Percentiles rank a stretch among this genome's conserved stretches.
Conservation (phyloP, 176 grass and related monocot genomes). For the Carex scoparia region DNA sequence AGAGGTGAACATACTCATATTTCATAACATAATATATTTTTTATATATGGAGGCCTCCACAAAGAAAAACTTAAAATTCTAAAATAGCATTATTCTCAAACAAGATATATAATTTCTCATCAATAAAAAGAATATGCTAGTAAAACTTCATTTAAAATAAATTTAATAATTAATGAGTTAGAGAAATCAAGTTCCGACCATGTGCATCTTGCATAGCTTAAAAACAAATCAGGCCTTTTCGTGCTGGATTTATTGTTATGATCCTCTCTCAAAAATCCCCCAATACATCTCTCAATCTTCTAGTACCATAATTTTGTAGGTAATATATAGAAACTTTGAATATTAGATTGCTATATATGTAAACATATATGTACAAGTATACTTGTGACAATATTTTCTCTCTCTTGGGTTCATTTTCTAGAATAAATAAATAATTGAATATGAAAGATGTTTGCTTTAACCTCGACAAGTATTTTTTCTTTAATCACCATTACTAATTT, state of each 20-base stretch:
- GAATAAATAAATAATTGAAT: not conserved
- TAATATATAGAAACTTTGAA: not conserved
- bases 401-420: not conserved
- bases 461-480: not conserved
- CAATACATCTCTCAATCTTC: not conserved
- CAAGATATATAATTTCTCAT: not conserved
- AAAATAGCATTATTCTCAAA: not conserved
- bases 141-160: not conserved
- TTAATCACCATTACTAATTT: not conserved
- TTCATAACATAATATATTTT: not conserved
- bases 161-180: not conserved
- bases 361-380: not conserved
- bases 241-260: not conserved
- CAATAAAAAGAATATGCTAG: not conserved
- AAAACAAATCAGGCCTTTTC: not conserved
- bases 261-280: not conserved
- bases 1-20: not conserved
- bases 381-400: not conserved
- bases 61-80: not conserved
- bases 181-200: not conserved
- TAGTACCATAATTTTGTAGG: not conserved
- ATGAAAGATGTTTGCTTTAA: not conserved
- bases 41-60: not conserved
- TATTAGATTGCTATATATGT: not conserved
- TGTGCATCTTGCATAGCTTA: not conserved